These are phyloP conservation scores for Quillaja saponaria DNA, from an alignment of 306 rosid species.

Conservation along the genomic window DNA sequence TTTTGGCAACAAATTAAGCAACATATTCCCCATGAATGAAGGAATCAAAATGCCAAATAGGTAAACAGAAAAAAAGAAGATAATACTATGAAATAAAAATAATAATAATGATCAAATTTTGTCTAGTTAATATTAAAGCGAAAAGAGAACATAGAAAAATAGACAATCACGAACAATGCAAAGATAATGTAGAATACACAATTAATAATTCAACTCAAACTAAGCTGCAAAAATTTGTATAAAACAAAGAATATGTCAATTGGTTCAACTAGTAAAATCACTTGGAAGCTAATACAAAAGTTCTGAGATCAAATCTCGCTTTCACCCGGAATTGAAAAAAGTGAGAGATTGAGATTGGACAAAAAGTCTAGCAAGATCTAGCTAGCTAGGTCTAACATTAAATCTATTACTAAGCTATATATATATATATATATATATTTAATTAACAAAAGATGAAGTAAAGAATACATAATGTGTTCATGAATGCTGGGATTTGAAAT, in stretches of 20 bases:
- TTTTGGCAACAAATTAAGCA: slow-evolving; percentile 40
- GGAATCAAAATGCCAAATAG: slow-evolving; percentile 10
- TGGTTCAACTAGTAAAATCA: too few species aligned
- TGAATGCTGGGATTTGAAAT: slow-evolving; percentile 40
- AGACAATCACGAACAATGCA: neutral
- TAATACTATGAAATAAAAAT: neutral
- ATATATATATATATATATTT: too few species aligned
- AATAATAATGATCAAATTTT: neutral
- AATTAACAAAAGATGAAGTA: slow-evolving; percentile 32
- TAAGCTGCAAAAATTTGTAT: slow-evolving; percentile 9
- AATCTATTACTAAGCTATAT: too few species aligned
- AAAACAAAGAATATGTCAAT: too few species aligned
- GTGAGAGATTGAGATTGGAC: neutral
- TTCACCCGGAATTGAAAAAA: too few species aligned
- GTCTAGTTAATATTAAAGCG: neutral
- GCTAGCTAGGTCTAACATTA: slow-evolving; percentile 12
- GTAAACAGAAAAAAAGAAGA: slow-evolving; percentile 1
- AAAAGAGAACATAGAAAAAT: neutral
- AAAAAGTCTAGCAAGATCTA: neutral
- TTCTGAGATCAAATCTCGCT: slow-evolving; percentile 4
- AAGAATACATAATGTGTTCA: slow-evolving; percentile 30
- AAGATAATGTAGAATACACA: too few species aligned
- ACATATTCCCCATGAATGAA: slow-evolving; percentile 25
- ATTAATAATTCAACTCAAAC: too few species aligned
- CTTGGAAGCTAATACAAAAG: too few species aligned